Percentiles rank a stretch among this genome's conserved stretches.
Conservation (phyloP, 2,329 filamentous ascomycete species). For the Cercospora nicotianae region DNA sequence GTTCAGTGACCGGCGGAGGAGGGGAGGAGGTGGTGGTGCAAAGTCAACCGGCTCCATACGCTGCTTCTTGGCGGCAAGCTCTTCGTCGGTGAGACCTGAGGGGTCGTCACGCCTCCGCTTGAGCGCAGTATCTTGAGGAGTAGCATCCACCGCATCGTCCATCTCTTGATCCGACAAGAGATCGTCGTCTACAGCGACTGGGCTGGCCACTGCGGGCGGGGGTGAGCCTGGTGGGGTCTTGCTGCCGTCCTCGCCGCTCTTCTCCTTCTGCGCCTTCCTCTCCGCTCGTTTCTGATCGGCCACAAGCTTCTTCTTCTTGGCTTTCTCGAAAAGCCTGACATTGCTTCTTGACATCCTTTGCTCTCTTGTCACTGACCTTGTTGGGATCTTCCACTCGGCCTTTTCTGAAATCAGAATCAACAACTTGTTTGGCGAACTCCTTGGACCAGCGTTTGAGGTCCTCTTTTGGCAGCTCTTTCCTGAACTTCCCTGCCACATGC, state of each 20-base stretch:
- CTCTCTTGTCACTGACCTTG: constrained; percentile 72
- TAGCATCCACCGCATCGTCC: constrained; percentile 27
- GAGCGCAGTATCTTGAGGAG: constrained; percentile 27
- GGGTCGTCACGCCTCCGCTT: constrained; percentile 35
- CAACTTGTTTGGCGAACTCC: constrained; percentile 76
- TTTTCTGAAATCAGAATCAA: constrained; percentile 88
- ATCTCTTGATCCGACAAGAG: constrained; percentile 34
- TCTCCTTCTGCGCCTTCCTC: constrained; percentile 41
- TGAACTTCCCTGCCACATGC: constrained; percentile 82
- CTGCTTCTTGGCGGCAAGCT: constrained; percentile 34
- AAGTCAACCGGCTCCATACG: constrained; percentile 32
- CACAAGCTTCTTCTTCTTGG: constrained; percentile 71
- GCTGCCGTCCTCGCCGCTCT: constrained; percentile 24
- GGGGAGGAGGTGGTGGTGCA: constrained; percentile 45
- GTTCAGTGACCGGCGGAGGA: constrained; percentile 39
- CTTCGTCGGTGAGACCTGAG: constrained; percentile 40
- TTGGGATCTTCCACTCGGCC: constrained; percentile 81
- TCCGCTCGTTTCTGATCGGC: constrained; percentile 65
- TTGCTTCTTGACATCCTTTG: constrained; percentile 77
- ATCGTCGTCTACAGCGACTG: constrained; percentile 30
- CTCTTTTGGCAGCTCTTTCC: constrained; percentile 81
- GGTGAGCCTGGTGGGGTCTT: constrained; percentile 35
- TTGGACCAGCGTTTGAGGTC: constrained; percentile 65
- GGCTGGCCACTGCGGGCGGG: constrained; percentile 24
- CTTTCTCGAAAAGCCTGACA: constrained; percentile 85